Base-by-base conservation (phyloP, 257 asterid species). In the Lavandula angustifolia region DNA sequence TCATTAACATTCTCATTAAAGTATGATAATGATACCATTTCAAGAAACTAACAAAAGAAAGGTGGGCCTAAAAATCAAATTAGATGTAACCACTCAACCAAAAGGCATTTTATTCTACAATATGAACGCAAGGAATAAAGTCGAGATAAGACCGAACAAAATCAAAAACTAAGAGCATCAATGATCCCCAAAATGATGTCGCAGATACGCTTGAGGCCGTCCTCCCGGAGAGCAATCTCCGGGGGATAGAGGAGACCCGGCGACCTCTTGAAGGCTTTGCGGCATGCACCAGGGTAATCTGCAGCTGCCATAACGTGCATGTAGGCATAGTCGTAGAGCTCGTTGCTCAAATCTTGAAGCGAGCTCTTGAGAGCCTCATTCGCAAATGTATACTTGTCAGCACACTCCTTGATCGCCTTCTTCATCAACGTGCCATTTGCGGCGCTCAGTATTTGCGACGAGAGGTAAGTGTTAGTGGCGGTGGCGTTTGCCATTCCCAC, bases 291-390 rank as follows among this genome's bases (percentile, higher is more conserved):
- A 11, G 98, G 98, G 34, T 92, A 92, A 71, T 92, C 98, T 0
- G 84, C 79, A 0, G 98, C 98, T 0, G 96, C 98, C 91, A 81
- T 83, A 5, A 87, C 95, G 46, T 87, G 84, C 86, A 92, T 56
- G 75, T 83, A 92, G 4, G 96, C 98, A 50, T 83, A 88, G n/a
- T 89, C 98, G 67, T 80, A 86, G 37, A 71, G 7, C n/a, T 92
- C 87, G 0, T 37, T 58, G 33, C 73, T 68, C 89, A 92, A 52
- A 77, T 83, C 92, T 48, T 72, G 83, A 9, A 78, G 60, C 0
- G 95, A 76, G 43, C 76, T 72, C n/a, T 65, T 75, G 1, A 92
- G 89, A 1, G 98, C 82, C 17, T 81, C 87, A 3, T 62, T 66
- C 0, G 98, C 96, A n/a, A 71, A 80, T 0, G 71, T 78, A 40